Percentiles rank a stretch among this genome's conserved stretches.
phyloP scores from a whole-genome alignment of 208 protist species.

The Kentomonas sorsogonicus region DNA sequence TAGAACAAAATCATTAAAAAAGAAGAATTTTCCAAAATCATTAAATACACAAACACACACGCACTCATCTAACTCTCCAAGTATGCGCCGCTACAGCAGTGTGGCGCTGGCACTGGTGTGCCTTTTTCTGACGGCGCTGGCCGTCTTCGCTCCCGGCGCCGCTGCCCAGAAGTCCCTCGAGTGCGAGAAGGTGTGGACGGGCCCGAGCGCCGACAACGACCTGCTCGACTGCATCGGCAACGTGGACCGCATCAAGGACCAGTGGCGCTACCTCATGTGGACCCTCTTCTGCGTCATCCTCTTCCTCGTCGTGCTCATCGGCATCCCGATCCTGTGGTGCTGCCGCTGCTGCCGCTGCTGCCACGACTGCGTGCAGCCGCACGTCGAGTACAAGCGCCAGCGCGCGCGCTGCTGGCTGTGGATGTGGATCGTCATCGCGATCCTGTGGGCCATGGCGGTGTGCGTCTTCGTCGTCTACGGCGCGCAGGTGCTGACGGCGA shows the following conservation, averaged over 20 bases:
- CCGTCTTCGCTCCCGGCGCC: constrained; percentile 18
- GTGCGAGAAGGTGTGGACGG: constrained; percentile 66
- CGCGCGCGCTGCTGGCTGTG: constrained; percentile 45
- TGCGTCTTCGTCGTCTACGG: constrained; percentile 61
- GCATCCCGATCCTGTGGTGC: constrained; percentile 54
- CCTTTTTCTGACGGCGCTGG: constrained; percentile 18
- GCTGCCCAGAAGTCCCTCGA: constrained; percentile 50
- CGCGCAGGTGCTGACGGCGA: constrained; percentile 25
- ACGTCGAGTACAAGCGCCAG: constrained; percentile 17
- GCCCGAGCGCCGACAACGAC: constrained; percentile 45
- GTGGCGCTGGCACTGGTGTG: too few relatives aligned
- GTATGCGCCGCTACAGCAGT: too few relatives aligned
- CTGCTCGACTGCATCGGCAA: constrained; percentile 48
- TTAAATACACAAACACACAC: too few relatives aligned
- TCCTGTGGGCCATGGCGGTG: constrained; percentile 44
- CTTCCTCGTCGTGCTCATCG: constrained; percentile 44
- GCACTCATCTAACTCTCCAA: too few relatives aligned
- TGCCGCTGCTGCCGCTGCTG: constrained; percentile 44
- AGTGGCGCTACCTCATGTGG: constrained; percentile 59
- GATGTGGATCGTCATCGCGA: constrained; percentile 57
- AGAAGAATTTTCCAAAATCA: too few relatives aligned
- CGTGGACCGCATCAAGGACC: constrained; percentile 32
- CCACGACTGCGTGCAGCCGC: constrained; percentile 21
- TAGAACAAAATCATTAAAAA: too few relatives aligned
- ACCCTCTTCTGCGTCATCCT: constrained; percentile 44